Percentiles rank a stretch among this genome's conserved stretches.
Evolutionary conservation across 352 stramenopile genomes (phyloP).

Genomic region (Stephanocyclus meneghinianus): DNA sequence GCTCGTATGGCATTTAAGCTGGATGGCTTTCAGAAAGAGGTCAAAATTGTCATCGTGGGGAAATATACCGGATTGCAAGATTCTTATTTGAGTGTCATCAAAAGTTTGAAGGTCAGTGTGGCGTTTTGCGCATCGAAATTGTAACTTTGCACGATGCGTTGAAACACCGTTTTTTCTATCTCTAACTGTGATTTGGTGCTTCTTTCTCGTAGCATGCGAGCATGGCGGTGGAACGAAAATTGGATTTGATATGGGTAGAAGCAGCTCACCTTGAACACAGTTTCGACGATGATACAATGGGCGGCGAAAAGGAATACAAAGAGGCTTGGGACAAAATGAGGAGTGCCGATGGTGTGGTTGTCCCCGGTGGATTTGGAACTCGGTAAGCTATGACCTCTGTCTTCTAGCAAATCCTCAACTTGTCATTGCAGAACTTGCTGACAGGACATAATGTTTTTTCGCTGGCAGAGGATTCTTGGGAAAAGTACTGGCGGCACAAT

Average conservation of each 20-base stretch:
- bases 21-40: constrained; percentile 88
- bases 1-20: constrained; percentile 90
- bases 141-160: too few species aligned
- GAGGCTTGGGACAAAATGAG: constrained; percentile 92
- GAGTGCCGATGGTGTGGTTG: constrained; percentile 90
- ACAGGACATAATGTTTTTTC: not conserved
- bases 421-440: constrained; percentile 66
- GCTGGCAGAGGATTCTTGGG: constrained; percentile 92
- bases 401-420: constrained; percentile 79
- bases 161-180: too few species aligned
- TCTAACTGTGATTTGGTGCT: not conserved
- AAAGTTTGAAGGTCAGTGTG: constrained; percentile 85
- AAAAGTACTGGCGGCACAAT: constrained; percentile 95
- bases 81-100: constrained; percentile 98
- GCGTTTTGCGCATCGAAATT: not conserved
- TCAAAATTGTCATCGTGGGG: constrained; percentile 97
- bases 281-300: constrained; percentile 49
- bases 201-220: constrained; percentile 85
- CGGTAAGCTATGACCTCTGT: constrained; percentile 87
- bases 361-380: constrained; percentile 97
- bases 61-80: constrained; percentile 99
- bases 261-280: constrained; percentile 91
- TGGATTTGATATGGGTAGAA: constrained; percentile 98
- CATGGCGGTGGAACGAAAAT: constrained; percentile 90
- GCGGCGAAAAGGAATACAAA: constrained; percentile 51